Evolutionary conservation across 768 basidiomycete genomes (phyloP).

Genomic region (Hygrophoropsis aurantiaca): DNA sequence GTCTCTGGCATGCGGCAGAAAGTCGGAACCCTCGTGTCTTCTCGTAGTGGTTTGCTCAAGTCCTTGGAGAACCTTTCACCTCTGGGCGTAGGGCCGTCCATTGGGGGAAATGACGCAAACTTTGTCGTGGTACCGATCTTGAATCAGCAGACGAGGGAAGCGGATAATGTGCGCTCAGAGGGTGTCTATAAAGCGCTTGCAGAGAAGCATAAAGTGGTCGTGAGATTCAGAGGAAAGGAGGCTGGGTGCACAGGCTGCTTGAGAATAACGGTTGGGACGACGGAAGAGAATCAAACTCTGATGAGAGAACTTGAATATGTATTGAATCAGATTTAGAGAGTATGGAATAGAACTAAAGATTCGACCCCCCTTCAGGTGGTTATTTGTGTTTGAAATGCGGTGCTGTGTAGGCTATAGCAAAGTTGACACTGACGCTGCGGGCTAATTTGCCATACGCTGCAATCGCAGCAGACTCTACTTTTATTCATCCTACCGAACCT

Average conservation of each 20-base stretch:
- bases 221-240: slow-evolving; percentile 86
- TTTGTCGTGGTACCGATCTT: slow-evolving; percentile 84
- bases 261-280: slow-evolving; percentile 86
- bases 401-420: no score
- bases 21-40: slow-evolving; percentile 52
- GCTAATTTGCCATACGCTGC: no score
- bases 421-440: no score
- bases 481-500: no score
- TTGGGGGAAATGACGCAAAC: slow-evolving; percentile 89
- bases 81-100: slow-evolving; percentile 60
- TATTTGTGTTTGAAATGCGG: no score
- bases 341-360: background rate
- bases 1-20: slow-evolving; percentile 66
- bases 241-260: slow-evolving; percentile 84
- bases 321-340: slow-evolving; percentile 31
- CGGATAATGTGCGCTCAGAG: slow-evolving; percentile 62
- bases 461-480: no score
- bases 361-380: no score
- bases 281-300: slow-evolving; percentile 69
- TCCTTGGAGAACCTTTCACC: slow-evolving; percentile 46
- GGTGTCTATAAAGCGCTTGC: slow-evolving; percentile 80
- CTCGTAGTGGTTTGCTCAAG: slow-evolving; percentile 54
- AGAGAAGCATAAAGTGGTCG: slow-evolving; percentile 83
- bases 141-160: slow-evolving; percentile 33
- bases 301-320: slow-evolving; percentile 55